Conservation (phyloP, 2,329 filamentous ascomycete genomes). For the Phialophora verrucosa region DNA sequence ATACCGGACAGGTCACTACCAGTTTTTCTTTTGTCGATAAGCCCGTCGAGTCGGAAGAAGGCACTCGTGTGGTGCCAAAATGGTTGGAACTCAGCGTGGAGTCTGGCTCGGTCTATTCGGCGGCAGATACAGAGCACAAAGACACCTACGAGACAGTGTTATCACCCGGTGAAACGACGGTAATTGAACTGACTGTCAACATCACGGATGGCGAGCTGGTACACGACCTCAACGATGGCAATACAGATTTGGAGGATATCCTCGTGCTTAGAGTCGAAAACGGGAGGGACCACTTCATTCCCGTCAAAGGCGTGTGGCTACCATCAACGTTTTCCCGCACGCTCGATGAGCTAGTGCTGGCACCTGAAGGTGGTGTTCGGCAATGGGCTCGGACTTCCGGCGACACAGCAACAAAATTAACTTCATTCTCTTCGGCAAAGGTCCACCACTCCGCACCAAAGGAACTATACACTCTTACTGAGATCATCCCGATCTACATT, state of each 20-base stretch:
- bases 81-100: constrained; percentile 77
- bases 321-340: constrained; percentile 83
- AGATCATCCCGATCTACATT: constrained; percentile 69
- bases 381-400: constrained; percentile 62
- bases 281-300: constrained; percentile 90
- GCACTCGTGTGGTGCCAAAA: constrained; percentile 51
- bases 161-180: constrained; percentile 82
- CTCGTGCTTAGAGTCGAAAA: constrained; percentile 81
- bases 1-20: constrained; percentile 83
- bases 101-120: constrained; percentile 39
- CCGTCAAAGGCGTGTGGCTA: constrained; percentile 77
- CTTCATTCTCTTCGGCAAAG: constrained; percentile 33
- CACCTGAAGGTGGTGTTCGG: constrained; percentile 79
- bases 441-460: constrained; percentile 76
- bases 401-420: constrained; percentile 36
- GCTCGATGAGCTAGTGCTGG: constrained; percentile 83
- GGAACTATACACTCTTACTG: constrained; percentile 87
- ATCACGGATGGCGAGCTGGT: constrained; percentile 70
- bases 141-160: constrained; percentile 63
- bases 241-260: constrained; percentile 76
- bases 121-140: constrained; percentile 41
- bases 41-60: constrained; percentile 30
- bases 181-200: constrained; percentile 69
- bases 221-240: constrained; percentile 72
- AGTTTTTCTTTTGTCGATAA: constrained; percentile 77